Conservation (phyloP, 2,329 filamentous ascomycete genomes). For the Camptophora hylomeconis region DNA sequence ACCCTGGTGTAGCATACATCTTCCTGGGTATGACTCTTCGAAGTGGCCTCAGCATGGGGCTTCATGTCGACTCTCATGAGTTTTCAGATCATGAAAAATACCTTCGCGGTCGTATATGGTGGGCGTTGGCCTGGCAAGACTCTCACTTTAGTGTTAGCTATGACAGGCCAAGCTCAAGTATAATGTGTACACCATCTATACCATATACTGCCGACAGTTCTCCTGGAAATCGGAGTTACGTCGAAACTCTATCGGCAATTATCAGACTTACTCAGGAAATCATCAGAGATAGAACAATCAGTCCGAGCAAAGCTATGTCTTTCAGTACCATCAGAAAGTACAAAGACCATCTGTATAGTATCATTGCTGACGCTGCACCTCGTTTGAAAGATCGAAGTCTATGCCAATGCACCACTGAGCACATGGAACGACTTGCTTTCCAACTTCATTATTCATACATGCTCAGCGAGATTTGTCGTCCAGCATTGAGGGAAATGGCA, state of each 20-base stretch:
- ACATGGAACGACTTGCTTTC: constrained; percentile 46
- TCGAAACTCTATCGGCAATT: constrained; percentile 45
- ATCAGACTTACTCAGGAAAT: constrained; percentile 43
- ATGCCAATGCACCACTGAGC: constrained; percentile 32
- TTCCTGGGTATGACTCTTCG: constrained; percentile 47
- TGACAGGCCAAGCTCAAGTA: constrained; percentile 43
- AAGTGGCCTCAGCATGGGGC: constrained; percentile 46
- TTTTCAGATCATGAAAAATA: constrained; percentile 37
- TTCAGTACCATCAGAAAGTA: constrained; percentile 43
- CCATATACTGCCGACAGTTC: constrained; percentile 35
- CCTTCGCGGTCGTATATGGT: constrained; percentile 35
- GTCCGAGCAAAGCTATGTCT: constrained; percentile 40
- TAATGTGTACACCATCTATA: constrained; percentile 39
- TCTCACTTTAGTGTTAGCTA: constrained; percentile 51
- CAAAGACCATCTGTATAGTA: constrained; percentile 42
- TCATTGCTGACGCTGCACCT: constrained; percentile 45
- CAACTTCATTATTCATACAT: constrained; percentile 51
- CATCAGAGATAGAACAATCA: constrained; percentile 43
- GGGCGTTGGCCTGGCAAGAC: constrained; percentile 53
- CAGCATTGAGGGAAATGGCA: constrained; percentile 40
- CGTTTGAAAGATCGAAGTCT: constrained; percentile 41
- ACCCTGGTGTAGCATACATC: constrained; percentile 51
- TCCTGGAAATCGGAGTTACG: constrained; percentile 40
- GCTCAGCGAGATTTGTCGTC: constrained; percentile 48
- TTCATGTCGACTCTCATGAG: constrained; percentile 45